phyloP scores from a whole-genome alignment of 768 basidiomycete species.

The Boletus speciosus region DNA sequence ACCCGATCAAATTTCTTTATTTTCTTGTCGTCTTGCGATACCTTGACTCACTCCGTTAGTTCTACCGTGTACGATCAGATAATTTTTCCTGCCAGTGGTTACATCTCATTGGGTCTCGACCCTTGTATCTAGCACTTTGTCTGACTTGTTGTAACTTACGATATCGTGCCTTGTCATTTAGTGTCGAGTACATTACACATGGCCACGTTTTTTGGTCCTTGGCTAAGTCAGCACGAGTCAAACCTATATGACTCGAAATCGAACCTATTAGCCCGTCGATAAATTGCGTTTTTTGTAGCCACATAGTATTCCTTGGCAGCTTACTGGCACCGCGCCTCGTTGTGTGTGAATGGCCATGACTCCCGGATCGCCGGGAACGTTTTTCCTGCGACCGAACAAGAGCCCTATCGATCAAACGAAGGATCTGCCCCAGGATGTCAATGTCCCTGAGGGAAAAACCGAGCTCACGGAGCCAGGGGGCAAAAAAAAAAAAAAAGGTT shows the following conservation, averaged over 20 bases:
- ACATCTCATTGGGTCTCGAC: background rate
- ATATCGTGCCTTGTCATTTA: background rate
- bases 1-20: background rate
- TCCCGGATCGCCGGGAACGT: too few relatives aligned
- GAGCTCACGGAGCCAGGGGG: too few relatives aligned
- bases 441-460: too few relatives aligned
- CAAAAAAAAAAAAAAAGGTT: background rate
- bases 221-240: background rate
- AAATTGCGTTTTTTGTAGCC: background rate
- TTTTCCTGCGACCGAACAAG: too few relatives aligned
- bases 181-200: background rate
- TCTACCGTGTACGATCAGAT: constrained; percentile 11
- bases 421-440: too few relatives aligned
- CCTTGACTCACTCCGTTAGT: constrained; percentile 6
- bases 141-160: constrained; percentile 7
- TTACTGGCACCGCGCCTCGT: too few relatives aligned
- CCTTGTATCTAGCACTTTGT: background rate
- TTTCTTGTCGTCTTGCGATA: constrained; percentile 1
- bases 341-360: too few relatives aligned
- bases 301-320: background rate
- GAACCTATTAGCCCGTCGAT: background rate
- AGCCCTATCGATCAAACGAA: background rate
- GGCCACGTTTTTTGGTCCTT: background rate
- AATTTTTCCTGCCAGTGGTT: background rate
- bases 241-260: background rate